Percentiles rank a stretch among this genome's conserved stretches.
Evolutionary conservation across 495 filamentous ascomycete genomes (phyloP).

Genomic region (Podospora comata): DNA sequence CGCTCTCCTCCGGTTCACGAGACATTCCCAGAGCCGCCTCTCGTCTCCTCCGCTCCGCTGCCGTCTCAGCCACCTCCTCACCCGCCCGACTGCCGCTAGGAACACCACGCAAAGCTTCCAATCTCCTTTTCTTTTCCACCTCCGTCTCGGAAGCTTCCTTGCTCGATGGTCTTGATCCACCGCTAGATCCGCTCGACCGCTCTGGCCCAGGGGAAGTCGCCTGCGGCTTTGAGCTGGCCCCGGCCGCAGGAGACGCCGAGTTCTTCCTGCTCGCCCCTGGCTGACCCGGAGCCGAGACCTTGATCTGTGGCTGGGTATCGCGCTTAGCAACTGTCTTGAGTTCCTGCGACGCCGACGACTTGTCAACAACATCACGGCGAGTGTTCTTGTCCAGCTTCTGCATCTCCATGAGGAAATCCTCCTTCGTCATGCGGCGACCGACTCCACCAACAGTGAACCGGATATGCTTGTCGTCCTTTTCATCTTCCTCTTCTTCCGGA

Average conservation of each 20-base stretch:
- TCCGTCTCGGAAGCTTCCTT: constrained; percentile 38
- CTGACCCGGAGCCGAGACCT: constrained; percentile 16
- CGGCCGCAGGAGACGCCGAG: neutral
- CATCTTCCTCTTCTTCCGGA: constrained; percentile 49
- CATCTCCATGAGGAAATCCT: constrained; percentile 85
- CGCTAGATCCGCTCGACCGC: neutral
- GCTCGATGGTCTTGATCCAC: constrained; percentile 16
- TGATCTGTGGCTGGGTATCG: constrained; percentile 24
- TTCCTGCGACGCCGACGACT: constrained; percentile 58
- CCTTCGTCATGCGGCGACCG: constrained; percentile 77
- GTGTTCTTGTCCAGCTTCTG: constrained; percentile 73
- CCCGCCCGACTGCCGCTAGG: constrained; percentile 21
- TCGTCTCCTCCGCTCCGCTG: constrained; percentile 76
- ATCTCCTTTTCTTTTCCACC: constrained; percentile 40
- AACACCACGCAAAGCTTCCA: constrained; percentile 38
- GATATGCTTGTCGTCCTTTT: constrained; percentile 70
- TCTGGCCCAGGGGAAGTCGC: constrained; percentile 12
- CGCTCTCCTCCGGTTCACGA: constrained; percentile 52
- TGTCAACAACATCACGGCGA: constrained; percentile 65
- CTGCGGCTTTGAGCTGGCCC: neutral
- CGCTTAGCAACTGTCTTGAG: constrained; percentile 57
- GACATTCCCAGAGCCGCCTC: constrained; percentile 75
- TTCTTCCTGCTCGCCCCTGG: constrained; percentile 13
- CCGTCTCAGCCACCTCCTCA: constrained; percentile 64
- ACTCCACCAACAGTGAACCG: constrained; percentile 80